Conservation (phyloP, 371 early-diverging fungal species). For the Mucor indicus region DNA sequence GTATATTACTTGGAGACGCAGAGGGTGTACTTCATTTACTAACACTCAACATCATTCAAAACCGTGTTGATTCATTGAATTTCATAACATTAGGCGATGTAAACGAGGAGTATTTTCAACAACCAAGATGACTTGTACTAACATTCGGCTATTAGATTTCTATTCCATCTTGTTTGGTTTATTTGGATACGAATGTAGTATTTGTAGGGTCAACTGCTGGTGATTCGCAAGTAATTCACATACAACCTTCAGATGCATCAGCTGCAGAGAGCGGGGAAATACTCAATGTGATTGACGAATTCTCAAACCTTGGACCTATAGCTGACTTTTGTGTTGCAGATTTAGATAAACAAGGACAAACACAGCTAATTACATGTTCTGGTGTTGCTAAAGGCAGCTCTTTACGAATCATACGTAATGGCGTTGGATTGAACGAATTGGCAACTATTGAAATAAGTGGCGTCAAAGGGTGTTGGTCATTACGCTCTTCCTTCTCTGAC, state of each 20-base stretch:
- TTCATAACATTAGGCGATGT: constrained; percentile 29
- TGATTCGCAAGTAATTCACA: constrained; percentile 77
- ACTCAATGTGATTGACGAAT: constrained; percentile 53
- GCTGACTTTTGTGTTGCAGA: constrained; percentile 84
- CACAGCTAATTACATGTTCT: constrained; percentile 84
- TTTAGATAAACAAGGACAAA: constrained; percentile 70
- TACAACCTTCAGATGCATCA: constrained; percentile 33
- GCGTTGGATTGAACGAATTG: constrained; percentile 80
- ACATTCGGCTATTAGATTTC: constrained; percentile 39
- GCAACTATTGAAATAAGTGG: constrained; percentile 68
- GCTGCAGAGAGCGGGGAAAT: constrained; percentile 24
- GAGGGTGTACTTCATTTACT: constrained; percentile 64
- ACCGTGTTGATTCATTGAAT: constrained; percentile 21
- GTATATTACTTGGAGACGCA: constrained; percentile 78
- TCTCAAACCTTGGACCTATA: constrained; percentile 81
- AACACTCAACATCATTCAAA: constrained; percentile 12
- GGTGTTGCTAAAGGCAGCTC: constrained; percentile 78
- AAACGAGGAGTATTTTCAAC: background rate
- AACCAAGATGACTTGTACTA: background rate
- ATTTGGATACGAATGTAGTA: constrained; percentile 72
- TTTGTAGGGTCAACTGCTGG: constrained; percentile 85
- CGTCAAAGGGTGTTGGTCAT: constrained; percentile 73
- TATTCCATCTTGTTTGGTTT: constrained; percentile 68
- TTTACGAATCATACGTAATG: constrained; percentile 84
- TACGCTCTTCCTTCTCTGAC: constrained; percentile 42